Evolutionary conservation across 495 filamentous ascomycete species (phyloP).

Genomic region (Penicillium cinerascens): DNA sequence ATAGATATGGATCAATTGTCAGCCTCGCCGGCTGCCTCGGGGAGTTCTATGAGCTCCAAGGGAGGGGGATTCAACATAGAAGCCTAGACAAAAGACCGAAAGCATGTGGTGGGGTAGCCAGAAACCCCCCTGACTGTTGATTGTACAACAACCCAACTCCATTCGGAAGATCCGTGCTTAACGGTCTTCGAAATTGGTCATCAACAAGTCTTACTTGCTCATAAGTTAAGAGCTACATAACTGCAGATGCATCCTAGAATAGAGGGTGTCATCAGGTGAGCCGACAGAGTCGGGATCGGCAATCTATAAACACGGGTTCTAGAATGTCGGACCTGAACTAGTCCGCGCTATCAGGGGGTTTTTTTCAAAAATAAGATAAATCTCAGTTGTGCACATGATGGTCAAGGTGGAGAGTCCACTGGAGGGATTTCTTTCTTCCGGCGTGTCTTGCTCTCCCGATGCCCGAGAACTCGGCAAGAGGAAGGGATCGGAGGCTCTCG

Average conservation of each 20-base stretch:
- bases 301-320: background rate
- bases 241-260: background rate
- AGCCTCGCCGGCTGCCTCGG: background rate
- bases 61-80: background rate
- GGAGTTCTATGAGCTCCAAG: background rate
- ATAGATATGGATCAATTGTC: background rate
- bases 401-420: background rate
- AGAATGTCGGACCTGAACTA: background rate
- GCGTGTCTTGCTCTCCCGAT: background rate
- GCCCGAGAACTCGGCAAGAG: slow-evolving; percentile 6
- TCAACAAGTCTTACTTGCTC: background rate
- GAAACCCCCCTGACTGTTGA: background rate
- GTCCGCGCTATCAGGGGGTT: background rate
- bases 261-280: background rate
- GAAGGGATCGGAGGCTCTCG: background rate
- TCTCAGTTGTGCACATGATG: background rate
- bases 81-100: background rate
- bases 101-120: background rate
- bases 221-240: too few species aligned
- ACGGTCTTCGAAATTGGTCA: background rate
- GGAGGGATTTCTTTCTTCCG: slow-evolving; percentile 16
- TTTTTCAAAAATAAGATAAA: background rate
- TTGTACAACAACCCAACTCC: background rate
- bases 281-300: background rate
- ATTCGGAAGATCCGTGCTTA: background rate